phyloP scores from a whole-genome alignment of 1,284 basidiomycete species.

The Trametes hirsuta region DNA sequence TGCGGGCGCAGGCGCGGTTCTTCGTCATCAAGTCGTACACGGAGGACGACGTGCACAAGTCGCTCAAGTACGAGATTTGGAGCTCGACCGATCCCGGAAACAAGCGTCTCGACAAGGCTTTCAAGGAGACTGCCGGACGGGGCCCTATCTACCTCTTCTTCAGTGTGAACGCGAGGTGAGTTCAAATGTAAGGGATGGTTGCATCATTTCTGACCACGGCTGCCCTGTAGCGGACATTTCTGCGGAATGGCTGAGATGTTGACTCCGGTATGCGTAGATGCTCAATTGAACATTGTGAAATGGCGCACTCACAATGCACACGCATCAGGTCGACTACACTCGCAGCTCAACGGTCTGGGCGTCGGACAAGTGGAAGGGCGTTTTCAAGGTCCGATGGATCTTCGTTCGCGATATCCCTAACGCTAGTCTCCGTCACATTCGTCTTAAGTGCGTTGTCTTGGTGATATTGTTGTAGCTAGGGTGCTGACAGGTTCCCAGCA shows the following conservation, averaged over 20 bases:
- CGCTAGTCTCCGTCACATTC: constrained; percentile 81
- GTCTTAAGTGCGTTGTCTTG: constrained; percentile 63
- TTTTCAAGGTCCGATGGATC: constrained; percentile 95
- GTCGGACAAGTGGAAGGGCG: constrained; percentile 98
- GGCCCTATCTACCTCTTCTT: constrained; percentile 97
- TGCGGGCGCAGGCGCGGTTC: constrained; percentile 69
- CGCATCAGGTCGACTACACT: constrained; percentile 72
- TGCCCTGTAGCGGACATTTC: constrained; percentile 78
- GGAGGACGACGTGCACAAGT: constrained; percentile 97
- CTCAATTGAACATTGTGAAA: background rate
- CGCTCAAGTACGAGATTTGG: constrained; percentile 96
- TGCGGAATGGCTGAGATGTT: constrained; percentile 98
- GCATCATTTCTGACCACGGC: constrained; percentile 10
- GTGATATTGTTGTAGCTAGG: background rate
- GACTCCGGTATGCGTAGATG: constrained; percentile 59
- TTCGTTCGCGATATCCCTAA: constrained; percentile 95
- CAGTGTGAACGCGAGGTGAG: constrained; percentile 87
- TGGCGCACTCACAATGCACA: background rate
- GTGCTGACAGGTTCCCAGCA: constrained; percentile 54
- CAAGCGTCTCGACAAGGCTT: constrained; percentile 93
- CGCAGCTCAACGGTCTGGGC: constrained; percentile 94
- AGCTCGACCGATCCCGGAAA: constrained; percentile 95
- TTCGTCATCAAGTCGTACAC: constrained; percentile 99
- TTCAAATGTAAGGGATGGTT: background rate
- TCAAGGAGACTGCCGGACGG: constrained; percentile 83